Evolutionary conservation across 495 filamentous ascomycete genomes (phyloP).

Genomic region (Podospora fimiseda): DNA sequence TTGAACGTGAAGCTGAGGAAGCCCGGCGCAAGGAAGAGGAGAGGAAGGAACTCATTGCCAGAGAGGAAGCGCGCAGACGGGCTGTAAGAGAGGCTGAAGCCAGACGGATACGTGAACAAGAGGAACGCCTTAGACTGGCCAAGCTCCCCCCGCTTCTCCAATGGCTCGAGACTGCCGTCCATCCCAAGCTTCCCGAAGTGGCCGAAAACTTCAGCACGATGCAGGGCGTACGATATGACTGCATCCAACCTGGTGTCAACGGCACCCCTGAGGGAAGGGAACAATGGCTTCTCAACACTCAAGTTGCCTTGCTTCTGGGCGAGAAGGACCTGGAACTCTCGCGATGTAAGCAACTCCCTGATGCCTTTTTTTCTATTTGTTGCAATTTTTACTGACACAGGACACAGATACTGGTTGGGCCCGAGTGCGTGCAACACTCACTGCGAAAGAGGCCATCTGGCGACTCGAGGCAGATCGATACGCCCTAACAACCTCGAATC

Average conservation of each 20-base stretch:
- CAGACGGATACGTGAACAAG: constrained; percentile 38
- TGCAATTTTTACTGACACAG: not conserved
- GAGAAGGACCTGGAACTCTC: constrained; percentile 69
- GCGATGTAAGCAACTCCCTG: constrained; percentile 50
- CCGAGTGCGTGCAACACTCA: constrained; percentile 38
- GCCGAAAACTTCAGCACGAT: constrained; percentile 46
- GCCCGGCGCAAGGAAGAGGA: constrained; percentile 24
- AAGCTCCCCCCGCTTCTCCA: constrained; percentile 47
- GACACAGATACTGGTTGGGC: constrained; percentile 63
- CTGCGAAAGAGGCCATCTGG: constrained; percentile 46
- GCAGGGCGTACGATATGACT: constrained; percentile 49
- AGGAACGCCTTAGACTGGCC: constrained; percentile 40
- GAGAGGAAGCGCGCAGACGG: constrained; percentile 52
- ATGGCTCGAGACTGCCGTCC: constrained; percentile 45
- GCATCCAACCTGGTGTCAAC: constrained; percentile 41
- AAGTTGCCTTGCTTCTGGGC: constrained; percentile 67
- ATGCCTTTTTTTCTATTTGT: not conserved
- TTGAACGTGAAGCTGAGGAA: constrained; percentile 39
- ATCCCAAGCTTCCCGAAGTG: constrained; percentile 41
- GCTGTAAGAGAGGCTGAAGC: constrained; percentile 49
- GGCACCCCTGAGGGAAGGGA: constrained; percentile 48
- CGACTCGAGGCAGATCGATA: constrained; percentile 43
- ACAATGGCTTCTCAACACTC: constrained; percentile 70
- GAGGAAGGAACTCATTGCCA: constrained; percentile 35
- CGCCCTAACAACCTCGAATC: constrained; percentile 37